Base-by-base conservation (phyloP, 352 stramenopile genomes). In the Phytophthora pseudosyringae region DNA sequence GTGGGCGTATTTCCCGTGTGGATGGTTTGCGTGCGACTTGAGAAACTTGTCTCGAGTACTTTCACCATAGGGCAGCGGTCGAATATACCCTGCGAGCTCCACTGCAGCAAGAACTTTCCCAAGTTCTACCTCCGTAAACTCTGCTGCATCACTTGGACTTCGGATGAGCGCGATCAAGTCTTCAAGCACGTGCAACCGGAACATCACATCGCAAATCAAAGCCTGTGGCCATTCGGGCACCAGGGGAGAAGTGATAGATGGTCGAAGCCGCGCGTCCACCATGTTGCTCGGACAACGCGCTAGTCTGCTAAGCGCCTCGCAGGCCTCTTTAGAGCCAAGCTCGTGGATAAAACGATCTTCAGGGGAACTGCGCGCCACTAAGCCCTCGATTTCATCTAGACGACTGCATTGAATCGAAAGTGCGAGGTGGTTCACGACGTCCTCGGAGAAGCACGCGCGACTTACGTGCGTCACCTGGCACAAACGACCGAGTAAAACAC, bases 341-440 rank as follows among this genome's bases (percentile, higher is more conserved):
- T 73, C 66, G 46, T 93, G 80, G 3, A 91, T 44, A 1, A 71
- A 72, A 1, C 69, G 71, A 41, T 85, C 70, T 36, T 84, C 45
- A 0, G 55, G n/a, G 5, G 64, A 61, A 16, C 64, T 76, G 3
- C 44, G 53, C 3, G 50, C 56, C 3, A 85, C 49, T 15, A 76
- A 62, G 3, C 70, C 67, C 48, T 94, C 83, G 5, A 86, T 64
- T 59, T 86, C 75, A 43, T 94, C 83, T 18, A 94, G 55, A 0
- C 75, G 81, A 41, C 80, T 93, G 59, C 82, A 91, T 57, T 94
- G 86, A 8, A 94, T 57, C 13, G 76, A 76, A 6, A 94, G 73
- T n/a, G 82, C 82, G 5, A 94, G 61, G 28, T 94, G 83, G 36
- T 78, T 81, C 29, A 92, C 64, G 4, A 84, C 53, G 38, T 78